These are phyloP conservation scores for Chalciporus pseudorubinellus DNA, from an alignment of 768 basidiomycete species.

Conservation along the genomic window DNA sequence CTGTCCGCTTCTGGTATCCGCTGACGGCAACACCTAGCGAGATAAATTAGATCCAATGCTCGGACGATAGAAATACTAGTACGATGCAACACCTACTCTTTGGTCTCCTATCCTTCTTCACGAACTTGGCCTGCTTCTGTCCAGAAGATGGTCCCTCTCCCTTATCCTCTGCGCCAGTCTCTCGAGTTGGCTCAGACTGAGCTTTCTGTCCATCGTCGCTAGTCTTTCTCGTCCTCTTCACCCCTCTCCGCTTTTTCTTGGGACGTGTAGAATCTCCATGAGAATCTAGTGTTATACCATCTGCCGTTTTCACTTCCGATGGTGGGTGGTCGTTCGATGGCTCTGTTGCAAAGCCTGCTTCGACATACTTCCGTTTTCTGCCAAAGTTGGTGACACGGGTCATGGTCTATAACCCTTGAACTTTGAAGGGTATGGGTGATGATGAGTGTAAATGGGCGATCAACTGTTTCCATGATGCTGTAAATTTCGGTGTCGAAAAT, in stretches of 20 bases:
- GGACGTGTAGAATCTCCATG: constrained; percentile 27
- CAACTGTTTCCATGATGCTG: no score
- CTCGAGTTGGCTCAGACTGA: constrained; percentile 17
- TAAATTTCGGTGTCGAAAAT: not conserved
- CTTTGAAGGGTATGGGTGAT: not conserved
- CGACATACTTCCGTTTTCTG: constrained; percentile 67
- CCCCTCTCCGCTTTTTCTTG: constrained; percentile 62
- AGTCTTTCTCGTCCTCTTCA: constrained; percentile 39
- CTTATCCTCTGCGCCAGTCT: constrained; percentile 17
- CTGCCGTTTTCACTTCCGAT: not conserved
- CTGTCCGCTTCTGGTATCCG: constrained; percentile 38
- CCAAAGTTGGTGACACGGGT: constrained; percentile 74
- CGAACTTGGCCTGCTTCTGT: constrained; percentile 30
- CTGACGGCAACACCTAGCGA: constrained; percentile 23
- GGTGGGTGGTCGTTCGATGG: constrained; percentile 2
- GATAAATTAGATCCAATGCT: constrained; percentile 16
- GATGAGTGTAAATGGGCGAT: not conserved
- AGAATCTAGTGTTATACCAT: not conserved
- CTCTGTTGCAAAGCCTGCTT: constrained; percentile 50
- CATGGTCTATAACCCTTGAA: constrained; percentile 39
- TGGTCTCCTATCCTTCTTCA: constrained; percentile 26
- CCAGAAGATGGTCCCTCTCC: constrained; percentile 9
- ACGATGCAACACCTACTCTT: constrained; percentile 19
- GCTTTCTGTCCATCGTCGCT: constrained; percentile 4
- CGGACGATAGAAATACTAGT: no score